Evolutionary conservation across 2,329 filamentous ascomycete genomes (phyloP).

Genomic region (Pseudogymnoascus sp.): DNA sequence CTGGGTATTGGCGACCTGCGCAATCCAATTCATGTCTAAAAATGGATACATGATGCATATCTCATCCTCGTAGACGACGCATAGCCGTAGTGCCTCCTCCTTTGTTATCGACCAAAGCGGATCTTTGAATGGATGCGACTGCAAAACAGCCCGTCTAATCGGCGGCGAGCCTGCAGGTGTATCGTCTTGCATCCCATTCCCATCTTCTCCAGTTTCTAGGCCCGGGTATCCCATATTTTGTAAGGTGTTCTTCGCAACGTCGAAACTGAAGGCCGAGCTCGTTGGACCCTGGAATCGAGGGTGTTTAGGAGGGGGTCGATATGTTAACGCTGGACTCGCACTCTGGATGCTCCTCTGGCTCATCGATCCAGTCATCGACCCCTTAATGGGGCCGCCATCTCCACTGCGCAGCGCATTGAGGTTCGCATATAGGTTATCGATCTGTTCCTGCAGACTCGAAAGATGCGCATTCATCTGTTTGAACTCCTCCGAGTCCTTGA

Average conservation of each 20-base stretch:
- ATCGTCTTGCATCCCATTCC: constrained; percentile 45
- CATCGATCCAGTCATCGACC: constrained; percentile 3
- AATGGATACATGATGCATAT: constrained; percentile 90
- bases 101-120: constrained; percentile 73
- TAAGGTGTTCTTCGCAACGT: constrained; percentile 78
- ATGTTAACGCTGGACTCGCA: background rate
- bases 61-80: constrained; percentile 78
- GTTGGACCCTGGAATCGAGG: constrained; percentile 76
- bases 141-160: constrained; percentile 19
- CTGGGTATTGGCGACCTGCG: constrained; percentile 61
- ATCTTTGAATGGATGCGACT: constrained; percentile 46
- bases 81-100: constrained; percentile 73
- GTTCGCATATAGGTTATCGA: constrained; percentile 67
- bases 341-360: constrained; percentile 7
- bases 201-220: constrained; percentile 55
- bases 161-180: constrained; percentile 34
- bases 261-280: constrained; percentile 75
- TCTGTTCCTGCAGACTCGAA: constrained; percentile 70
- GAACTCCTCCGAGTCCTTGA: constrained; percentile 91
- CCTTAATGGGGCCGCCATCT: background rate
- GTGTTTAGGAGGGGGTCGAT: constrained; percentile 20
- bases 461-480: constrained; percentile 72
- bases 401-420: constrained; percentile 57
- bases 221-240: constrained; percentile 81
- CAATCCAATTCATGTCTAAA: constrained; percentile 64